Evolutionary conservation across 177 flowering plant species (phyloP), one percentile per base, ranked within the genome.

Genomic region (Telopea speciosissima): DNA sequence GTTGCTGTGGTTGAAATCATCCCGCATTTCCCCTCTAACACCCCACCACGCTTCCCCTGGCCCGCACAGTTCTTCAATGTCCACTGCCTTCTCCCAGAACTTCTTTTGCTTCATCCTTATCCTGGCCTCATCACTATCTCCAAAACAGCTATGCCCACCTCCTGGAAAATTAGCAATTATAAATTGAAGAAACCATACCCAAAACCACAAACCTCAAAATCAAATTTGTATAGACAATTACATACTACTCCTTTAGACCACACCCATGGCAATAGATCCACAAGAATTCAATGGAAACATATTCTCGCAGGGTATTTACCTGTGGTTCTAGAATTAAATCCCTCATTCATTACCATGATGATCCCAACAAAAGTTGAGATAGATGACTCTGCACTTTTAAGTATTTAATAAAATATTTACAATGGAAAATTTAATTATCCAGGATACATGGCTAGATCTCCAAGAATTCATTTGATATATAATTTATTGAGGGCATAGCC

Each of bases 71-170:
- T 91, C 97, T 8, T 88, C 82, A 54, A 82, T 74, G 71, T 86
- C 95, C 24, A 93, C 93, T 24, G 97, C 96, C 80, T 95, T 95
- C 69, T 90, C 99, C 98, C 98, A 95, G 82, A 95, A 90, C 67
- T 78, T 81, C 80, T 81, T 85, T 80, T 97, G 86, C 73, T 77
- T 85, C 31, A 75, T 60, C 78, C 99, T 85, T 26, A 90, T 76
- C 74, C 96, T 83, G 33, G 95, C 96, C 83, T 95, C 98, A 76
- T 95, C 99, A 70, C 99, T 80, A 70, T 93, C 95, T 70, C 72
- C 79, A 62, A 91, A 90, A 83, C 99, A 95, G 78, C 95, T 91
- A 74, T 95, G 99, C 3, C 98, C 98, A 62, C 98, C 99, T 74
- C 98, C 99, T 95, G 83, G 28, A 77, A 13, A 24, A 58, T 13